Evolutionary conservation across 768 basidiomycete species (phyloP).

Genomic region (Amanita jacksonii): DNA sequence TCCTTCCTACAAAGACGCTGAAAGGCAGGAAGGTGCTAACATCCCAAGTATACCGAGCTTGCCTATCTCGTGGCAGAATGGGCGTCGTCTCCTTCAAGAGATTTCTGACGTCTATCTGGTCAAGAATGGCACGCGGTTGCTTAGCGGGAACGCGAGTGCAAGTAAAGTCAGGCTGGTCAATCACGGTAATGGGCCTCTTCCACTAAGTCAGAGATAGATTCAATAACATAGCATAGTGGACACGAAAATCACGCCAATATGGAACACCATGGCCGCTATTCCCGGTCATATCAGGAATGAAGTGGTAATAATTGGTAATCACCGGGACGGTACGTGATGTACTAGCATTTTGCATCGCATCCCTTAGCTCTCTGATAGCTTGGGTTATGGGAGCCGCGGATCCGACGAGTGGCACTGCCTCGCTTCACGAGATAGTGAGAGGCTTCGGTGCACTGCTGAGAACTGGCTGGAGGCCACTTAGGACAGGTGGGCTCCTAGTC

Average conservation of each 20-base stretch:
- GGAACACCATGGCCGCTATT: slow-evolving; percentile 81
- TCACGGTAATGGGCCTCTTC: slow-evolving; percentile 28
- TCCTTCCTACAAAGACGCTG: slow-evolving; percentile 78
- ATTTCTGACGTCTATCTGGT: slow-evolving; percentile 29
- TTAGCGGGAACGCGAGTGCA: slow-evolving; percentile 42
- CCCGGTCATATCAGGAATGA: slow-evolving; percentile 81
- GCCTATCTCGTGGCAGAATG: slow-evolving; percentile 87
- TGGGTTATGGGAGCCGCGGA: slow-evolving; percentile 81
- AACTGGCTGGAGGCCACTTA: slow-evolving; percentile 76
- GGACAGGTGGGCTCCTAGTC: slow-evolving; percentile 30
- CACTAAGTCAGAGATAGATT: not conserved
- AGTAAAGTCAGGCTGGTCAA: slow-evolving; percentile 44
- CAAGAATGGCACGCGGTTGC: slow-evolving; percentile 21
- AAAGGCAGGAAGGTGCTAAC: slow-evolving; percentile 48
- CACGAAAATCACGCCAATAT: slow-evolving; percentile 75
- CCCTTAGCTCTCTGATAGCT: slow-evolving; percentile 19
- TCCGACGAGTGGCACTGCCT: slow-evolving; percentile 72
- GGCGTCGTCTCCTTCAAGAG: slow-evolving; percentile 54
- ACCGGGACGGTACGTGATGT: slow-evolving; percentile 63
- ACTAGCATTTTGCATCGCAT: not conserved
- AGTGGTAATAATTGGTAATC: slow-evolving; percentile 79
- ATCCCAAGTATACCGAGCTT: slow-evolving; percentile 74
- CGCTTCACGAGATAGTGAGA: slow-evolving; percentile 67
- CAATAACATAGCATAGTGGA: slow-evolving; percentile 37
- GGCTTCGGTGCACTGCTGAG: slow-evolving; percentile 60